Evolutionary conservation across 1,139 yeast genomes (phyloP), one percentile per base, ranked within the genome.

Genomic region (Geotrichum candidum): DNA sequence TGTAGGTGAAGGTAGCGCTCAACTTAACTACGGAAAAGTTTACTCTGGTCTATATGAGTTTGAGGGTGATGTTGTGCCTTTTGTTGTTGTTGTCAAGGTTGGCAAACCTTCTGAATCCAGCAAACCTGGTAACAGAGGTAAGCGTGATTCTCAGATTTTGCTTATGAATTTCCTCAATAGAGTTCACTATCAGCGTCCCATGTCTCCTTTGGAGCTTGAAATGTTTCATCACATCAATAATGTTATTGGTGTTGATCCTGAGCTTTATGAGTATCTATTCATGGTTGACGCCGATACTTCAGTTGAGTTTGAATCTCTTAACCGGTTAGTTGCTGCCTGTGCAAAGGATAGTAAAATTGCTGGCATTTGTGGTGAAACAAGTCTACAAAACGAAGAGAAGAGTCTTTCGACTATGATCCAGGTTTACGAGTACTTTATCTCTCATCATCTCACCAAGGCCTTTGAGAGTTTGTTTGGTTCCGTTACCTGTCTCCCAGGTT

Each of bases 401-500:
- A 69, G 76, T 50, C 67, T 77, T 67, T 68, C 76, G 9, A 77
- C 80, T 1, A 77, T 77, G 80, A 72, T 77, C 13, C 80, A 77
- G 64, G 79, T 77, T 9, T 77, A 77, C 63, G 80, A 77, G 65
- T 77, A 77, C 64, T 77, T 72, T 65, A 77, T 77, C 62, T 76
- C 79, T 23, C 80, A 77, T 65, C 77, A 77, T 61, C 69, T 77
- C 59, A 73, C 80, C 27, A 77, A 77, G 63, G 78, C 78, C 2
- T 77, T 77, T 65, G 80, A 77, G 66, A 72, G 76, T 59, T 61
- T 77, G 61, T 77, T 77, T 66, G 79, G 79, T 1, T 68, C 75
- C 9, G 78, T 77, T 25, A 77, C 80, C 1, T 77, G 80, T 69
- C 66, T 77, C 57, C 80, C 80, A 6, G 80, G 80, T n/a, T 77